Evolutionary conservation across 192 early-diverging fungal genomes (phyloP), one percentile per base, ranked within the genome.

Genomic region (Thoreauomyces humboldtii): DNA sequence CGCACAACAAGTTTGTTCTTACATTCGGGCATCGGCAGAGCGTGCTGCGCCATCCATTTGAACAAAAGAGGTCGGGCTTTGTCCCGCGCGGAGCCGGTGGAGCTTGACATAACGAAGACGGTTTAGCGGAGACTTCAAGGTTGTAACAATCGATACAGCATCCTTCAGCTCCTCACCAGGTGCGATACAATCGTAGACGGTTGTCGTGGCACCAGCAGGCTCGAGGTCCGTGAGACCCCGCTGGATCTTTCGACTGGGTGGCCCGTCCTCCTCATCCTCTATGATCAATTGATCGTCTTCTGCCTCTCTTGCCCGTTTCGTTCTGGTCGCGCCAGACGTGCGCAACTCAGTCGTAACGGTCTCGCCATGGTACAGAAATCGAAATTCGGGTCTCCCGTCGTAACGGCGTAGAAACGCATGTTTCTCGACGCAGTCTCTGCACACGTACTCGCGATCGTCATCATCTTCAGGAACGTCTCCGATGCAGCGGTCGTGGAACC

Each of bases 21-120:
- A 61, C 59, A 38, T 61, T 29, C 15, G 57, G 14, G 60, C 91
- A 93, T 21, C 74, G 84, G 61, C 91, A 95, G 31, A 93, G 65
- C 12, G 81, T 74, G 19, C 79, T 72, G n/a, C 84, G 83, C 91
- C 91, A 92, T 29, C 84, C 89, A 29, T 87, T 81, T 9, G 67
- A 66, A 54, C 87, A 78, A 69, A 91, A 92, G 51, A 93, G 57
- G 59, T 88, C 87, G 24, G 55, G 38, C 11, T 17, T 9, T 41
- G 9, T 41, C 38, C 38, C 38, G 38, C 11, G 38, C 38, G 38
- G 38, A 17, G 38, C 17, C 38, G 9, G 38, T 17, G 9, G 38
- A 41, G 38, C 9, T 41, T 9, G 38, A 12, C 11, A 12, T 9
- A 12, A 17, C 38, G 11, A 17, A 12, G 38, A 17, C 38, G 38